A percentile compares a stretch with the other conserved stretches of the same genome.
Evolutionary conservation across 192 early-diverging fungal species (phyloP).

Genomic region (Polychytrium aggregatum): DNA sequence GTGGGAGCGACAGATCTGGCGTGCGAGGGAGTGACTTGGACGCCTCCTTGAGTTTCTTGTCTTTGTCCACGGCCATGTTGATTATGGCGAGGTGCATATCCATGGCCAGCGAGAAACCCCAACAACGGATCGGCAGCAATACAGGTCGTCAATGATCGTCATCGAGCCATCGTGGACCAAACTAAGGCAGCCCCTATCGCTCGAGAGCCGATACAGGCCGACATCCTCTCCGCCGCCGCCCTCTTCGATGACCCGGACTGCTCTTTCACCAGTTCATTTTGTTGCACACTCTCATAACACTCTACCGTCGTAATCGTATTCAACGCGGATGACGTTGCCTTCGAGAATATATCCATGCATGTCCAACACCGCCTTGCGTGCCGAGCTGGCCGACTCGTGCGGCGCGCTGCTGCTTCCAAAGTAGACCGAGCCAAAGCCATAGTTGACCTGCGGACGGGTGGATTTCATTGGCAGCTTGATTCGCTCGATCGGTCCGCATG

Average conservation of each 20-base stretch:
- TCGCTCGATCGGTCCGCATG: no score
- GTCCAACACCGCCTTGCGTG: neutral
- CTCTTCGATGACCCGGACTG: neutral
- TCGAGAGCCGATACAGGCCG: conserved; percentile 4
- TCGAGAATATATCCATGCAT: conserved; percentile 1
- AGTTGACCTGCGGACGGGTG: no score
- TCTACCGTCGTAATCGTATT: conserved; percentile 12
- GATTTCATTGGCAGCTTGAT: no score
- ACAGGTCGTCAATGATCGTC: neutral
- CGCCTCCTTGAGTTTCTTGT: no score
- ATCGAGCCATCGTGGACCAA: neutral
- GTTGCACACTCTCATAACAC: no score
- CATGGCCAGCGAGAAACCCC: no score
- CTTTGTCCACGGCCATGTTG: no score
- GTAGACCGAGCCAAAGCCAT: conserved; percentile 8
- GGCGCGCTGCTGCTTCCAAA: conserved; percentile 1
- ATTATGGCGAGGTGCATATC: no score
- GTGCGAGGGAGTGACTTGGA: no score
- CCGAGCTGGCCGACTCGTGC: conserved; percentile 2
- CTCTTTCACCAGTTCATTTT: neutral
- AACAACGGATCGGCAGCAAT: neutral
- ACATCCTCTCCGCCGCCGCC: neutral
- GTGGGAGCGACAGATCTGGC: no score
- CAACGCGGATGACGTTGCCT: neutral
- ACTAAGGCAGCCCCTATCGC: conserved; percentile 2